Evolutionary conservation across 2,329 filamentous ascomycete genomes (phyloP).

Genomic region (Corynespora cassiicola): DNA sequence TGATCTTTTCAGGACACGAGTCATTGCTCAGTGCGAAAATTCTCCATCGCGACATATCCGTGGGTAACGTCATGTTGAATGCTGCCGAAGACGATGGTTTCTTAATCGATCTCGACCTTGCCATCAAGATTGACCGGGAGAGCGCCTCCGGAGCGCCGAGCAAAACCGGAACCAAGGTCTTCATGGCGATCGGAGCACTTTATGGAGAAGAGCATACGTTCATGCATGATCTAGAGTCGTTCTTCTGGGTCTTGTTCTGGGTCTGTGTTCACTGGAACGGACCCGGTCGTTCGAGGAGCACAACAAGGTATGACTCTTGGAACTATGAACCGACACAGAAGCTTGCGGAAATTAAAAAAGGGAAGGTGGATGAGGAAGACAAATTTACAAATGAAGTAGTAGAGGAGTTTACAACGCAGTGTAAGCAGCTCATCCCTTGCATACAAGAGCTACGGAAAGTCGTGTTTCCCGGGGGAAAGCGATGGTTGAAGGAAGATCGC

Average conservation of each 20-base stretch:
- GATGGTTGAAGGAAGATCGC: slow-evolving; percentile 16
- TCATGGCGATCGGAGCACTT: slow-evolving; percentile 8
- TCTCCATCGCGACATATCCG: slow-evolving; percentile 30
- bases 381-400: slow-evolving; percentile 15
- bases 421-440: slow-evolving; percentile 15
- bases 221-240: slow-evolving; percentile 9
- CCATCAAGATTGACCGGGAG: slow-evolving; percentile 11
- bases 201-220: slow-evolving; percentile 7
- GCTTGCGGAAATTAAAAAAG: slow-evolving; percentile 28
- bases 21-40: slow-evolving; percentile 22
- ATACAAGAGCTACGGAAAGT: slow-evolving; percentile 16
- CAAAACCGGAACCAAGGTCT: slow-evolving; percentile 10
- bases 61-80: slow-evolving; percentile 28
- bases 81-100: slow-evolving; percentile 22
- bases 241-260: slow-evolving; percentile 12
- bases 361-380: slow-evolving; percentile 24
- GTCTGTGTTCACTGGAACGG: slow-evolving; percentile 46
- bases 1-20: slow-evolving; percentile 16
- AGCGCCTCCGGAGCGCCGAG: slow-evolving; percentile 12
- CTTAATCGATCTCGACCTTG: slow-evolving; percentile 29
- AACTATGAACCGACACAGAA: slow-evolving; percentile 41
- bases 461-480: slow-evolving; percentile 15
- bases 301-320: slow-evolving; percentile 41
- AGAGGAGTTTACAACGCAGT: slow-evolving; percentile 13
- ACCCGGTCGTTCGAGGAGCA: slow-evolving; percentile 18